Base-by-base conservation (phyloP, 768 basidiomycete genomes). In the Hygrocybe punicea region DNA sequence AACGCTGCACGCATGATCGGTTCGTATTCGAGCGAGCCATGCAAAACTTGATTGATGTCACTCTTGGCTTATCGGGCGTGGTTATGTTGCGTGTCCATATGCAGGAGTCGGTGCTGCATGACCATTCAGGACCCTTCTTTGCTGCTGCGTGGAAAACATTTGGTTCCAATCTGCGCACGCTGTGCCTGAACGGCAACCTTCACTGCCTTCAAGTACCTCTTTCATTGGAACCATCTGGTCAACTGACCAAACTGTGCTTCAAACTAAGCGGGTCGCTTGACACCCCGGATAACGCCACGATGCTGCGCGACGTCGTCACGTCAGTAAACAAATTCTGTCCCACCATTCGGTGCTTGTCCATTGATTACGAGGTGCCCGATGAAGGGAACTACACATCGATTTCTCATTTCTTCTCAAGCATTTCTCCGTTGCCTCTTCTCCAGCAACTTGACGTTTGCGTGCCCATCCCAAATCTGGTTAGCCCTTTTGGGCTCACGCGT, bases 71-170 rank as follows among this genome's bases (percentile, higher is more conserved):
- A 56, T 58, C 58, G 6, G 71, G 69, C 44, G 59, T 77, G 55
- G 62, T 61, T 19, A 60, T 67, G 1, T 72, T 81, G 29, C 67
- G 68, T 17, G 65, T 79, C 21, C 72, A 75, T 50, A 69, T 73
- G 4, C 76, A 75, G 75, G 72, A 77, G 49, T 54, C 72, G n/a
- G 69, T 69, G 17, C 63, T 66, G 4, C 21, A 35, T 2, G 65
- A 72, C 55, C 62, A 74, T 54, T 55, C 75, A 16, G 58, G 65
- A 14, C 52, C 63, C 1, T 71, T 78, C 40, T 73, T 76, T 59
- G 55, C 65, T 3, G 59, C 70, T 17, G 76, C 75, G 2, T 81
- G 78, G 77, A 54, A 62, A 1, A 64, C 72, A 11, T 77, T 79
- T 61, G 78, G 78, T 13, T 51, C 37, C 9, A 73, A 70, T 24